Evolutionary conservation across 345 rosid genomes (phyloP).

Genomic region (Moricandia moricandioides): DNA sequence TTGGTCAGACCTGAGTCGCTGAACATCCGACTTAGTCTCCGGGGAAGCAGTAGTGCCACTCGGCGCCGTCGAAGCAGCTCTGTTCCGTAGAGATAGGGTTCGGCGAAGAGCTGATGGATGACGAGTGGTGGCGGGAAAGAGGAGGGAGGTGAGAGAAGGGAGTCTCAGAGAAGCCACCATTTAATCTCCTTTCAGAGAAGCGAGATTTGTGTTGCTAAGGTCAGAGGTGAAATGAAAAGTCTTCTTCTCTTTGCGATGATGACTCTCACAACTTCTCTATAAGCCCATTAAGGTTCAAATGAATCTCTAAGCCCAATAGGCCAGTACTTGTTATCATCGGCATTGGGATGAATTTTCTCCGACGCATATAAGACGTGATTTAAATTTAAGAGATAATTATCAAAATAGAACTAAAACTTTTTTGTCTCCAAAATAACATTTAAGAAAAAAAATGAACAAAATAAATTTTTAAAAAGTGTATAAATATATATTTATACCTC

Average conservation of each 20-base stretch:
- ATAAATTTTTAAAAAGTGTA: too few relatives aligned
- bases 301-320: not conserved
- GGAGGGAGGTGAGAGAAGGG: slow-evolving; percentile 52
- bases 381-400: too few relatives aligned
- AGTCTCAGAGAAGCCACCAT: slow-evolving; percentile 71
- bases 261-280: not conserved
- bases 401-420: too few relatives aligned
- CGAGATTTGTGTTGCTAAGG: not conserved
- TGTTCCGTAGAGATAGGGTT: slow-evolving; percentile 32
- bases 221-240: not conserved
- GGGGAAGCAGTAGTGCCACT: slow-evolving; percentile 44
- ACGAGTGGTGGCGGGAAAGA: slow-evolving; percentile 49
- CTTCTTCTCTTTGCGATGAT: slow-evolving; percentile 3
- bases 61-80: slow-evolving; percentile 43
- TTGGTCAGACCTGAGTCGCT: slow-evolving; percentile 46
- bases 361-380: too few relatives aligned
- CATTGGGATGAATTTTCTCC: too few relatives aligned
- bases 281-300: slow-evolving; percentile 7
- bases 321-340: too few relatives aligned
- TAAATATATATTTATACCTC: too few relatives aligned
- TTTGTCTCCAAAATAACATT: too few relatives aligned
- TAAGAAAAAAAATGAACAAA: too few relatives aligned
- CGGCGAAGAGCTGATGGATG: slow-evolving; percentile 39
- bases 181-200: slow-evolving; percentile 7
- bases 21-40: slow-evolving; percentile 51